Evolutionary conservation across 2,329 filamentous ascomycete species (phyloP).

Genomic region (Arthrobotrys conoides): DNA sequence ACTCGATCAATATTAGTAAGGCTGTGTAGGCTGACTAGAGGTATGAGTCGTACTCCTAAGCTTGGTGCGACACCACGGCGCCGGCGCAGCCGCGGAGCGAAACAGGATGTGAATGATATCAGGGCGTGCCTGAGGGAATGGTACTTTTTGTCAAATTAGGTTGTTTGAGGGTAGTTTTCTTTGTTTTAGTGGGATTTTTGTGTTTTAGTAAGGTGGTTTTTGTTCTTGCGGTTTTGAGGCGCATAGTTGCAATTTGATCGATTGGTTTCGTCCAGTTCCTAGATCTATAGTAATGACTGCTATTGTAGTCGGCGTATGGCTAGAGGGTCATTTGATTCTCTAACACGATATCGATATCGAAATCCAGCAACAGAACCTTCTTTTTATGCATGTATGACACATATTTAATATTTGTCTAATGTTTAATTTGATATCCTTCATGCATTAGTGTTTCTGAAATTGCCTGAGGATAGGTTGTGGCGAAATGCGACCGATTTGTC

Average conservation of each 20-base stretch:
- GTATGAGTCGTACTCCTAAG: slow-evolving; percentile 25
- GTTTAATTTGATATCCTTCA: too few species aligned
- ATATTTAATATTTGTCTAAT: too few species aligned
- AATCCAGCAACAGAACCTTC: too few species aligned
- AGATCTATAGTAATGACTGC: too few species aligned
- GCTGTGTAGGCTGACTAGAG: slow-evolving; percentile 31
- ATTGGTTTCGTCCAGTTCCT: too few species aligned
- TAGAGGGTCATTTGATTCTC: too few species aligned
- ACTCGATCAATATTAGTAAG: slow-evolving; percentile 28
- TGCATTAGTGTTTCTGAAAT: too few species aligned
- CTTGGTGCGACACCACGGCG: background rate
- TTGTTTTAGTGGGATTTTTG: background rate
- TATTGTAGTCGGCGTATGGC: too few species aligned
- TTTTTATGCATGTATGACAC: too few species aligned
- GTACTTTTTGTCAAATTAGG: background rate
- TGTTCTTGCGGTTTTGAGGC: background rate
- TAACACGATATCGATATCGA: too few species aligned
- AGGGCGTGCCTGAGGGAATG: slow-evolving; percentile 9
- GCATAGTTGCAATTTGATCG: background rate
- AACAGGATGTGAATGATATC: background rate
- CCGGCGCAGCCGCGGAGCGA: background rate
- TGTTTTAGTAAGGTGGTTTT: background rate
- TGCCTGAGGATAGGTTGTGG: too few species aligned
- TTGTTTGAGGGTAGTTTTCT: background rate
- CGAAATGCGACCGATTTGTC: too few species aligned